Base-by-base conservation (phyloP, 2,329 filamentous ascomycete genomes). In the Lachnellula cervina region DNA sequence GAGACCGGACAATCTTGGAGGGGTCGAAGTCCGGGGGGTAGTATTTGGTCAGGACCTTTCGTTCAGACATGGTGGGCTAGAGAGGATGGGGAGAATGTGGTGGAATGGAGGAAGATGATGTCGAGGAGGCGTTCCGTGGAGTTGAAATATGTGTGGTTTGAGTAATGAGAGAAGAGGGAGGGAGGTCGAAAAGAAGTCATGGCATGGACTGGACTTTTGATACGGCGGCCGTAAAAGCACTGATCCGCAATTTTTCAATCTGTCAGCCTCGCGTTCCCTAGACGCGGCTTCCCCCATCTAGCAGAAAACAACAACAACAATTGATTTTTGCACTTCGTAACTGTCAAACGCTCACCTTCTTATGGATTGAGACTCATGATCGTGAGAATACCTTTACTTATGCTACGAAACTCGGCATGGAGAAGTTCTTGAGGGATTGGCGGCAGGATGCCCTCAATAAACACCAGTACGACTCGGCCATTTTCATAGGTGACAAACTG, bases 401-500 rank as follows among this genome's bases (percentile, higher is more conserved):
- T 61, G 58, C 43, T 21, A 47, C 38, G 11, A 21, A 13, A 21
- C 14, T 19, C 34, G 60, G 14, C 3, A 97, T 99, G 94, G 91
- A 97, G 78, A 86, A 85, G 68, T 97, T 93, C 74, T 81, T 99
- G 69, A 87, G 92, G 70, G 88, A 89, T 69, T 99, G 94, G 94
- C 84, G 92, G 70, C 90, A 96, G 74, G 91, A 97, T 77, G 92
- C 93, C 70, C 79, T 96, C 68, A 93, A 96, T 75, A 94, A 95
- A 73, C 90, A 94, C 62, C 94, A 99, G 71, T 92, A 97, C 72
- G 93, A 97, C 63, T 90, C 93, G 35, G 94, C 94, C 69, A 93
- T 97, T 66, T 97, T 96, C 71, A 90, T 97, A 62, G 94, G 91
- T 61, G 94, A 99, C 80, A 99, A 99, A 77, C 80, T 99, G 65